Evolutionary conservation across 1,284 basidiomycete genomes (phyloP), one percentile per base, ranked within the genome.

Genomic region (Cutaneotrichosporon sp.): DNA sequence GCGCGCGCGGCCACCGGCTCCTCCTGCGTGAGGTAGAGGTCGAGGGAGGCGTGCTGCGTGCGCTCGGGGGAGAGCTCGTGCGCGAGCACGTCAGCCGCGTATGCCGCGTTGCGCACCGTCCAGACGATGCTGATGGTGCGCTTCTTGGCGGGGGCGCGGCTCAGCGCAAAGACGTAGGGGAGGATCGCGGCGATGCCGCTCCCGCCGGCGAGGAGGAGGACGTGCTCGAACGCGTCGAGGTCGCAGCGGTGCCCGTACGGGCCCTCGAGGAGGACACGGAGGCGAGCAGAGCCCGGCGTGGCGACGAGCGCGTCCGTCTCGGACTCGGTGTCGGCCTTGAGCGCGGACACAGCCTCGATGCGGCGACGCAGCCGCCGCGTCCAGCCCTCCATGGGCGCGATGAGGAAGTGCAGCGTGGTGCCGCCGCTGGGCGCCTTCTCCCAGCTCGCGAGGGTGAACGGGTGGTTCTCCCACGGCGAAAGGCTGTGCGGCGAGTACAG

Each of bases 381-480:
- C 18, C 61, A 65, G n/a, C 70, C 72, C 4, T 27, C 54, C 10
- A 63, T 63, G 3, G 71, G 67, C 9, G 63, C 65, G 33, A 71
- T 62, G n/a, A 71, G 61, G 52, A 73, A 73, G 54, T 69, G 59
- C 9, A 73, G 64, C 10, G 50, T 58, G 4, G 60, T 67, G 3
- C 49, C 42, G 20, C 42, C 42, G 3, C 33, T 36, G 4, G 53
- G 18, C 6, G 51, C 18, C 43, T 46, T 47, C 29, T 65, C 58
- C 64, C 69, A 67, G 18, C 53, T 54, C 4, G 71, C 70, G 3
- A 75, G 58, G 0, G 70, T 70, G 65, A 73, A 73, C 7, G 71
- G 69, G 58, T 73, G 72, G 50, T 71, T 72, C 58, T 75, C 69
- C 70, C 70, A 73, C 2, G 67, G 67, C 9, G 62, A 68, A 14